These are phyloP conservation scores for Alternaria longipes DNA, from an alignment of 2,329 filamentous ascomycete species.

Conservation along the genomic window DNA sequence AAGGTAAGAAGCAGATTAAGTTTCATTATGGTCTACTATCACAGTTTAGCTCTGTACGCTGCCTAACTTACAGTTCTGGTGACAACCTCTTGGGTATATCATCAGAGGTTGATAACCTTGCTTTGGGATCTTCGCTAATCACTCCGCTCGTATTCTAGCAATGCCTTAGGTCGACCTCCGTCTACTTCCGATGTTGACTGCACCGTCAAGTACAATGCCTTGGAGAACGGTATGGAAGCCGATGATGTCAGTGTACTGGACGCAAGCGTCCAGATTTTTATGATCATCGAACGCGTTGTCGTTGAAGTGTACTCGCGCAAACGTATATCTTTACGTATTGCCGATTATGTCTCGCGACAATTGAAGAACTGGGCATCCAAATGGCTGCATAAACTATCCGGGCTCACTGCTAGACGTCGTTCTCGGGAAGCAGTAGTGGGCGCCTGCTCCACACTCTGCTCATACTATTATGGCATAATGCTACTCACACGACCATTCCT, in stretches of 20 bases:
- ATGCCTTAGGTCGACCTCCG: constrained; percentile 61
- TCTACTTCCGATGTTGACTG: constrained; percentile 63
- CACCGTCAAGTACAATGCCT: constrained; percentile 52
- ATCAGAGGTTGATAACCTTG: neutral
- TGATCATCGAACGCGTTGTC: constrained; percentile 59
- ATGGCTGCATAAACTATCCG: constrained; percentile 43
- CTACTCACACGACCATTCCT: constrained; percentile 63
- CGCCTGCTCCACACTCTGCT: constrained; percentile 60
- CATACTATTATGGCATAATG: constrained; percentile 65
- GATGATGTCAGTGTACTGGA: constrained; percentile 42
- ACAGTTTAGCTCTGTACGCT: neutral
- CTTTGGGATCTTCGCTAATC: neutral
- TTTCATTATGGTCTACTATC: neutral
- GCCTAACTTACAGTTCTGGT: neutral
- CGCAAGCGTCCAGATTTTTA: constrained; percentile 56
- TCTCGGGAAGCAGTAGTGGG: constrained; percentile 47
- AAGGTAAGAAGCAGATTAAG: neutral
- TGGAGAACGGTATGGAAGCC: constrained; percentile 15
- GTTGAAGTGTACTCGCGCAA: constrained; percentile 58
- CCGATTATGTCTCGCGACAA: constrained; percentile 53
- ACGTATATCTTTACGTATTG: constrained; percentile 53
- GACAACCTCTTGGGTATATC: neutral
- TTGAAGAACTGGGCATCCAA: constrained; percentile 54
- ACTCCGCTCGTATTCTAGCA: constrained; percentile 42
- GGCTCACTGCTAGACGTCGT: constrained; percentile 41